Base-by-base conservation (phyloP, 768 basidiomycete genomes). In the Suillus tomentosus region DNA sequence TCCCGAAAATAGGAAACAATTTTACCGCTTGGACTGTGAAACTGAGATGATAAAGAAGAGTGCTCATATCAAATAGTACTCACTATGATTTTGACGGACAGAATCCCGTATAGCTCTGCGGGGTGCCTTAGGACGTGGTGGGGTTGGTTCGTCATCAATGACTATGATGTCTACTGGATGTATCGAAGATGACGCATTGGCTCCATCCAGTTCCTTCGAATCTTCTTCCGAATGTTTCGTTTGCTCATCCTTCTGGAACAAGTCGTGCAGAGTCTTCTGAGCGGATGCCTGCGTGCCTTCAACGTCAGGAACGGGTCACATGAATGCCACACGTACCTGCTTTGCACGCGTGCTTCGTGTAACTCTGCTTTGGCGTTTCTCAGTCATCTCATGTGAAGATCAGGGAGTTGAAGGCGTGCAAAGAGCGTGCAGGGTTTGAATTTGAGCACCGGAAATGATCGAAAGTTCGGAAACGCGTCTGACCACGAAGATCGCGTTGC, bases 221-320 rank as follows among this genome's bases (percentile, higher is more conserved):
- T 22, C 37, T 47, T 68, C 62, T 43, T 71, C 66, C 62, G 70
- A 62, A 75, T 72, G 65, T 65, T 60, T 40, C 37, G 15, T 40
- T 31, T 31, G 42, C 11, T 53, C 19, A 24, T 67, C 66, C 62
- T 64, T 68, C 15, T 62, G 57, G 47, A 68, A 67, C 17, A 64
- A 70, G 24, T 69, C 68, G 43, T 66, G 66, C 7, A 78, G 68
- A 22, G 74, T 76, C 58, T 68, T 72, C 48, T 78, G 76, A 42
- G 61, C 65, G 14, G 65, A 36, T 36, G 67, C 37, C 72, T 70
- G 56, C 51, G 63, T 37, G 42, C 50, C 27, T 42, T 58, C 40
- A 58, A 42, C 57, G 42, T 14, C 27, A 58, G 57, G 27, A 14
- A 58, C 40, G 5, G 17, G 57, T 42, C 17, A 43, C 57, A 58